Conservation (phyloP, 495 filamentous ascomycete genomes). For the Xeromyces bisporus region DNA sequence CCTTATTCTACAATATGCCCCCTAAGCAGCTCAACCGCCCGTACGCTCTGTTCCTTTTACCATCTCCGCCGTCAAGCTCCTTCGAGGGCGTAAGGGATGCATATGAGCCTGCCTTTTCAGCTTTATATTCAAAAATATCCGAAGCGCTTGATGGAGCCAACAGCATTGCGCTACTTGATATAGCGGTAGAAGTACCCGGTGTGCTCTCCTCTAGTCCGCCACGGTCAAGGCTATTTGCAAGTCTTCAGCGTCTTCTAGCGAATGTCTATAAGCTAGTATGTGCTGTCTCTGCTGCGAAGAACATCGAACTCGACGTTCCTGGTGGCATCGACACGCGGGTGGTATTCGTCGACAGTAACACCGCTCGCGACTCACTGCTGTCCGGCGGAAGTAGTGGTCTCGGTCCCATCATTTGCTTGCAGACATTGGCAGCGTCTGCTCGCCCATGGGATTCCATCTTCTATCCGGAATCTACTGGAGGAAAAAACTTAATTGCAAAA, state of each 20-base stretch:
- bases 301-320: constrained; percentile 45
- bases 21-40: constrained; percentile 6
- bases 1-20: constrained; percentile 10
- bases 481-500: constrained; percentile 22
- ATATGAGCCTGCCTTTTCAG: constrained; percentile 23
- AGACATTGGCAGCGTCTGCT: constrained; percentile 44
- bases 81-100: constrained; percentile 21
- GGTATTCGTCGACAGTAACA: constrained; percentile 48
- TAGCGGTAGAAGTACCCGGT: constrained; percentile 26
- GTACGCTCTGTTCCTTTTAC: constrained; percentile 30
- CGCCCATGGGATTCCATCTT: constrained; percentile 57
- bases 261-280: constrained; percentile 64
- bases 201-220: constrained; percentile 20
- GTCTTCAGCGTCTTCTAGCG: constrained; percentile 53
- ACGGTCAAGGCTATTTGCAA: constrained; percentile 38
- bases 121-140: constrained; percentile 16
- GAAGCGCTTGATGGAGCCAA: constrained; percentile 13
- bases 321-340: constrained; percentile 65
- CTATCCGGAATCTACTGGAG: constrained; percentile 41
- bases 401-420: constrained; percentile 47
- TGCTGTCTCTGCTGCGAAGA: constrained; percentile 42
- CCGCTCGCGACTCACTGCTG: constrained; percentile 10
- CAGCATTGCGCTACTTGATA: constrained; percentile 21
- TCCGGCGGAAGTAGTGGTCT: constrained; percentile 18
- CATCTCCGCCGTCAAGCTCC: constrained; percentile 25